A percentile compares a stretch with the other conserved stretches of the same genome.
phyloP scores from a whole-genome alignment of 2,329 filamentous ascomycete genomes.

The Xylariaceae sp. region DNA sequence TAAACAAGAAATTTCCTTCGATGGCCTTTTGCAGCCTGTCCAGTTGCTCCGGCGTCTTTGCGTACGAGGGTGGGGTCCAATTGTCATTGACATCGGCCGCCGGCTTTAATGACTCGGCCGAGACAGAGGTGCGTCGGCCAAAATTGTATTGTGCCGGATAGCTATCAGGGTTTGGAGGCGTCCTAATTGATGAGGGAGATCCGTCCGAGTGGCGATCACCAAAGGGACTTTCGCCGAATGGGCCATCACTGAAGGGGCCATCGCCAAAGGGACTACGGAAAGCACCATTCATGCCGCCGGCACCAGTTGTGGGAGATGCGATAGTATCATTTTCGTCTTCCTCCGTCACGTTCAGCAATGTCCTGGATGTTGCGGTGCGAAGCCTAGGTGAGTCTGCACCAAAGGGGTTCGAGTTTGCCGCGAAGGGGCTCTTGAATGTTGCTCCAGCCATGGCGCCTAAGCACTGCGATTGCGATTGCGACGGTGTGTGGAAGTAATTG shows the following conservation, averaged over 20 bases:
- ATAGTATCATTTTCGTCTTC: constrained; percentile 76
- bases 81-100: constrained; percentile 76
- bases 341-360: constrained; percentile 61
- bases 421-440: constrained; percentile 69
- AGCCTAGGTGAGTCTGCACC: constrained; percentile 44
- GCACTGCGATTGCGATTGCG: constrained; percentile 36
- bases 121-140: constrained; percentile 88
- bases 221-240: not conserved
- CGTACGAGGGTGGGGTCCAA: constrained; percentile 81
- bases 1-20: constrained; percentile 86
- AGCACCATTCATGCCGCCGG: constrained; percentile 44
- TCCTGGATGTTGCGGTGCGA: constrained; percentile 24
- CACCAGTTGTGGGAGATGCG: constrained; percentile 65
- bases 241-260: not conserved
- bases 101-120: constrained; percentile 91
- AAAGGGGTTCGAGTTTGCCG: constrained; percentile 67
- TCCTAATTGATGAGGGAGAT: constrained; percentile 41
- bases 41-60: constrained; percentile 78
- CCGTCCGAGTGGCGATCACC: constrained; percentile 42
- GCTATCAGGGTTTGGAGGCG: constrained; percentile 54
- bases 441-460: constrained; percentile 60
- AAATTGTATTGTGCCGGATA: constrained; percentile 94
- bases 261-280: constrained; percentile 49
- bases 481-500: constrained; percentile 35
- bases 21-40: constrained; percentile 75